A percentile compares a stretch with the other conserved stretches of the same genome.
phyloP scores from a whole-genome alignment of 306 rosid genomes.

The Quillaja saponaria region DNA sequence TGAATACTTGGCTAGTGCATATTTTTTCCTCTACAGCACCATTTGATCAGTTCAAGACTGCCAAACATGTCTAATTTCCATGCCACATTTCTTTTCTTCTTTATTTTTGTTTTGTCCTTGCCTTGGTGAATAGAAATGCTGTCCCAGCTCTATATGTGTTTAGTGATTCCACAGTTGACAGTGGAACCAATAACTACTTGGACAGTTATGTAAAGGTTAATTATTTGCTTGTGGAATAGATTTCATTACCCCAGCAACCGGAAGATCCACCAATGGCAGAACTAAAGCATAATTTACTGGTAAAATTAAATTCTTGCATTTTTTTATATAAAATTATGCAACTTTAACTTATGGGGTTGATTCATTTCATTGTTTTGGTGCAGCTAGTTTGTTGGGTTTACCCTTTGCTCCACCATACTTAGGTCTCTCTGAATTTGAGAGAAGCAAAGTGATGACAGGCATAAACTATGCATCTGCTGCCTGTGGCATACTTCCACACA shows the following conservation, averaged over 20 bases:
- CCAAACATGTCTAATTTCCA: too few species aligned
- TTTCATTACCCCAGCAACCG: conserved; percentile 33
- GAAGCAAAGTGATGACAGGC: conserved; percentile 28
- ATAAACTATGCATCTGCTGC: conserved; percentile 43
- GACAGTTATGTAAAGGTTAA: neutral
- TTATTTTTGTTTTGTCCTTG: too few species aligned
- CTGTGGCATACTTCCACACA: conserved; percentile 35
- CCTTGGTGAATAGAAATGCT: too few species aligned
- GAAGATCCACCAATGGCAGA: conserved; percentile 44
- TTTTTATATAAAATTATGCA: neutral
- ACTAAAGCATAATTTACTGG: conserved; percentile 43
- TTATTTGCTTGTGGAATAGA: conserved; percentile 40
- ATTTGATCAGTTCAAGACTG: too few species aligned
- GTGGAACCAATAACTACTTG: conserved; percentile 39
- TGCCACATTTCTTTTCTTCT: too few species aligned
- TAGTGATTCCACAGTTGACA: conserved; percentile 43
- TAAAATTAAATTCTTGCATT: conserved; percentile 1
- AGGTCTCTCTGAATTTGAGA: conserved; percentile 31
- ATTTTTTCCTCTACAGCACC: too few species aligned
- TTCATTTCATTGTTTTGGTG: too few species aligned
- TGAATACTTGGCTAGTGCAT: too few species aligned
- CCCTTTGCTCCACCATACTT: conserved; percentile 41
- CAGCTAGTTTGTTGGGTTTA: conserved; percentile 38
- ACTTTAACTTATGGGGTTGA: neutral
- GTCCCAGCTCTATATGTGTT: conserved; percentile 47